Percentiles rank a stretch among this genome's conserved stretches.
Conservation (phyloP, 2,329 filamentous ascomycete species). For the Pseudogymnoascus sp. region DNA sequence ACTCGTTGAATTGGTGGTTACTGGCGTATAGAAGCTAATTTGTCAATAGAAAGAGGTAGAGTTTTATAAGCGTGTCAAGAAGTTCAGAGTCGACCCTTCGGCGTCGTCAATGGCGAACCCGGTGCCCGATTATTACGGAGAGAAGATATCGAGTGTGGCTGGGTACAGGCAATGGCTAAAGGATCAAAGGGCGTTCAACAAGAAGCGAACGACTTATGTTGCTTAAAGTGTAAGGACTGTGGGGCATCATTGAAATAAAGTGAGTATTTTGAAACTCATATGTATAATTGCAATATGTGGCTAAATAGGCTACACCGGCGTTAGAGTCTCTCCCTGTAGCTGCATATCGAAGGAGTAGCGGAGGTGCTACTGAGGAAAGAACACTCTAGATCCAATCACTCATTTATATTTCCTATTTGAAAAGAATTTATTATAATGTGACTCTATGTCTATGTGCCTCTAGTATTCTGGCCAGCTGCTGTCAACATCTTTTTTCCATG, state of each 20-base stretch:
- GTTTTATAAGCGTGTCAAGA: slow-evolving; percentile 88
- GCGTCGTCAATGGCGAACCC: slow-evolving; percentile 87
- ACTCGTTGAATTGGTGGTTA: neutral
- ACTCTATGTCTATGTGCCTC: neutral
- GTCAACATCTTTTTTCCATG: slow-evolving; percentile 66
- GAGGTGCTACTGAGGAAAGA: slow-evolving; percentile 1
- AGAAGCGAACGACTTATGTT: slow-evolving; percentile 49
- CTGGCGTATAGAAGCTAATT: slow-evolving; percentile 5
- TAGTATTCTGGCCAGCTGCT: slow-evolving; percentile 48
- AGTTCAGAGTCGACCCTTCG: slow-evolving; percentile 83
- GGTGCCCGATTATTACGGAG: slow-evolving; percentile 84
- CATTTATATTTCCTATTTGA: slow-evolving; percentile 3
- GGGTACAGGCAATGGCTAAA: slow-evolving; percentile 95
- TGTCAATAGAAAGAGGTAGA: slow-evolving; percentile 71
- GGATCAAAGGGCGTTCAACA: slow-evolving; percentile 94
- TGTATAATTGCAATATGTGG: slow-evolving; percentile 7
- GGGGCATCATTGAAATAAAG: neutral
- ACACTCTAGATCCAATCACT: slow-evolving; percentile 6
- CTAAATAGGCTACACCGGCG: neutral
- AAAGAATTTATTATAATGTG: neutral
- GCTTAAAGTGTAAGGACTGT: neutral
- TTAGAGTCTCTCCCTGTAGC: slow-evolving; percentile 8
- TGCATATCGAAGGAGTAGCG: slow-evolving; percentile 1
- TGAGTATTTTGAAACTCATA: neutral
- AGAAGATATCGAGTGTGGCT: slow-evolving; percentile 90